phyloP scores from a whole-genome alignment of 179 eudicot species.

The Gypsophila paniculata region DNA sequence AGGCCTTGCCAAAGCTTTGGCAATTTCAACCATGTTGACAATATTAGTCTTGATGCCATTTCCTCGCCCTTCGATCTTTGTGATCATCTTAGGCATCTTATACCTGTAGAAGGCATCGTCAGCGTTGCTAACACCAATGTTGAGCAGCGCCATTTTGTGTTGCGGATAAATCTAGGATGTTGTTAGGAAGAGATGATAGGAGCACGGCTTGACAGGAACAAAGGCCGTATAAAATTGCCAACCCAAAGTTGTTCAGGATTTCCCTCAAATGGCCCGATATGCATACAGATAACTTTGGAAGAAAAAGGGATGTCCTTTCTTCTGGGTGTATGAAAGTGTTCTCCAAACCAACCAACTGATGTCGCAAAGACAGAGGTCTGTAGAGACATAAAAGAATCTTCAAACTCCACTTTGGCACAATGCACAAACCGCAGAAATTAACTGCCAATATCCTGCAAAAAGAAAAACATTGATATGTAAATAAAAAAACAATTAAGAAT shows the following conservation, averaged over 20 bases:
- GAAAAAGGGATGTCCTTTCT: slow-evolving; percentile 36
- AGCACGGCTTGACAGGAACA: slow-evolving; percentile 19
- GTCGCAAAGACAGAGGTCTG: slow-evolving; percentile 44
- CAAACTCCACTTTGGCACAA: slow-evolving; percentile 56
- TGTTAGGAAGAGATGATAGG: slow-evolving; percentile 32
- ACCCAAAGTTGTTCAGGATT: slow-evolving; percentile 29
- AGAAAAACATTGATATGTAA: neutral
- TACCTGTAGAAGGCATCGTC: slow-evolving; percentile 91
- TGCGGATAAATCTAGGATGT: slow-evolving; percentile 2
- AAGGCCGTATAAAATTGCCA: slow-evolving; percentile 44
- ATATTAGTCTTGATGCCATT: slow-evolving; percentile 79
- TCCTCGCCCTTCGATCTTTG: slow-evolving; percentile 72
- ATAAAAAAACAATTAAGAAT: neutral
- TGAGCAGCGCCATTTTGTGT: slow-evolving; percentile 60
- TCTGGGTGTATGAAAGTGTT: slow-evolving; percentile 55
- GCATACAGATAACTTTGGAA: slow-evolving; percentile 53
- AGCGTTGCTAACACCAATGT: slow-evolving; percentile 66
- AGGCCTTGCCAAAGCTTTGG: slow-evolving; percentile 71
- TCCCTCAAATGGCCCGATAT: slow-evolving; percentile 39
- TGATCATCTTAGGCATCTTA: slow-evolving; percentile 79
- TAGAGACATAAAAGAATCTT: slow-evolving; percentile 73
- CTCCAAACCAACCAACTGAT: slow-evolving; percentile 67
- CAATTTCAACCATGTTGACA: slow-evolving; percentile 79
- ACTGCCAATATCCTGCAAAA: slow-evolving; percentile 31
- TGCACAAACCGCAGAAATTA: slow-evolving; percentile 27